Evolutionary conservation across 345 rosid genomes (phyloP).

Genomic region (Xanthoceras sorbifolium): DNA sequence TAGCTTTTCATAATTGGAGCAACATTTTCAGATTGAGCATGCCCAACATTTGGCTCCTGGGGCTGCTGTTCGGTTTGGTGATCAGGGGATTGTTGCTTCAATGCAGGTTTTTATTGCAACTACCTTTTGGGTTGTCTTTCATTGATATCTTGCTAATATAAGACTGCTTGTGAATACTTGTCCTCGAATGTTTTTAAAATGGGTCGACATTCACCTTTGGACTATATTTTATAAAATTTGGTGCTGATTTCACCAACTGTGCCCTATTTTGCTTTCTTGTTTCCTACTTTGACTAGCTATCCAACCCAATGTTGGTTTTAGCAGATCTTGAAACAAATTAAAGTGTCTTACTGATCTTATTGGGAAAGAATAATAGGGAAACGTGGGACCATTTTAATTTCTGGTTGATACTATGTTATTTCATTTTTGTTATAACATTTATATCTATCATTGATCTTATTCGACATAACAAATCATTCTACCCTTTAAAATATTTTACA

Average conservation of each 20-base stretch:
- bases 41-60: constrained; percentile 84
- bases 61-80: constrained; percentile 64
- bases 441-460: too few species aligned
- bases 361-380: neutral
- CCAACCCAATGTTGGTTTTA: neutral
- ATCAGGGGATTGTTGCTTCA: constrained; percentile 70
- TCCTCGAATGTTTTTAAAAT: neutral
- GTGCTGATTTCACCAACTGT: neutral
- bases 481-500: neutral
- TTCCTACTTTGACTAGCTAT: neutral
- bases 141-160: neutral
- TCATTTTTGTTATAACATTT: neutral
- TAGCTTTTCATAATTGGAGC: constrained; percentile 19
- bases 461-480: neutral
- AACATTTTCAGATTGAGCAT: constrained; percentile 71
- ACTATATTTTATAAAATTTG: neutral
- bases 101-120: constrained; percentile 57
- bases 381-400: neutral
- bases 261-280: neutral
- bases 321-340: neutral
- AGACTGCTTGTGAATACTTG: neutral
- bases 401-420: neutral
- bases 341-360: neutral
- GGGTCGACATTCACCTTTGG: neutral
- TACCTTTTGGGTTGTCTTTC: neutral